phyloP scores from a whole-genome alignment of 1,284 basidiomycete genomes.

The Cutaneotrichosporon sp. region DNA sequence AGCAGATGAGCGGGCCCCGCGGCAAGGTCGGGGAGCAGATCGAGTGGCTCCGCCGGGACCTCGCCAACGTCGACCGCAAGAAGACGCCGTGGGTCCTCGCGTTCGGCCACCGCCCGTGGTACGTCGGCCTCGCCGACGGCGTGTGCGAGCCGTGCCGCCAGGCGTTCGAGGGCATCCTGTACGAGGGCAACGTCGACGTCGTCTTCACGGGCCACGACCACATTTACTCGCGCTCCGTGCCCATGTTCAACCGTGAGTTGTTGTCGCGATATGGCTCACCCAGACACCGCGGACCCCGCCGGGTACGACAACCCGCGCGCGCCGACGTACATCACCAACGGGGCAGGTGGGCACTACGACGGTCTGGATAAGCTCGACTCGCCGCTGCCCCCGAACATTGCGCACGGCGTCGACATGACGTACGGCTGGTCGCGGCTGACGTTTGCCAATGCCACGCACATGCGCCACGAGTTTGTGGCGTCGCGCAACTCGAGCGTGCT shows the following conservation, averaged over 20 bases:
- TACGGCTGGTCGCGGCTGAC: constrained; percentile 45
- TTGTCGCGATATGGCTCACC: neutral
- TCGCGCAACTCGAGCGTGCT: constrained; percentile 28
- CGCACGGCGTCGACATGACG: constrained; percentile 30
- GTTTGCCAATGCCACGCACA: constrained; percentile 43
- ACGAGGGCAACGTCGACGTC: constrained; percentile 48
- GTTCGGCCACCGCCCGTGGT: constrained; percentile 44
- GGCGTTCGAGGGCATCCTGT: constrained; percentile 48
- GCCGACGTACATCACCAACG: constrained; percentile 44
- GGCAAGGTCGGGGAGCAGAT: constrained; percentile 30
- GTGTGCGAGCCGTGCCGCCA: constrained; percentile 35
- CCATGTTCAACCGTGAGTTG: constrained; percentile 41
- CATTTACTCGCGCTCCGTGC: constrained; percentile 42
- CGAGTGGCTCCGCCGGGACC: constrained; percentile 38
- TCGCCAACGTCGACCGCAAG: constrained; percentile 46
- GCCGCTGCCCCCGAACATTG: constrained; percentile 31
- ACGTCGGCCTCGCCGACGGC: constrained; percentile 29
- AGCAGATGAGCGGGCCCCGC: constrained; percentile 28
- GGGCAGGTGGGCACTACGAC: constrained; percentile 46
- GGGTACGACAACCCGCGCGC: neutral
- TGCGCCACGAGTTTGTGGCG: constrained; percentile 33
- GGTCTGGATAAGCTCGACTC: constrained; percentile 36
- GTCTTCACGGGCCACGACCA: constrained; percentile 49
- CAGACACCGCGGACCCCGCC: constrained; percentile 36
- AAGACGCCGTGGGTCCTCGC: constrained; percentile 53